Percentiles rank a stretch among this genome's conserved stretches.
Evolutionary conservation across 73 alveolate species (phyloP).

Genomic region (Strombidium stylifer): DNA sequence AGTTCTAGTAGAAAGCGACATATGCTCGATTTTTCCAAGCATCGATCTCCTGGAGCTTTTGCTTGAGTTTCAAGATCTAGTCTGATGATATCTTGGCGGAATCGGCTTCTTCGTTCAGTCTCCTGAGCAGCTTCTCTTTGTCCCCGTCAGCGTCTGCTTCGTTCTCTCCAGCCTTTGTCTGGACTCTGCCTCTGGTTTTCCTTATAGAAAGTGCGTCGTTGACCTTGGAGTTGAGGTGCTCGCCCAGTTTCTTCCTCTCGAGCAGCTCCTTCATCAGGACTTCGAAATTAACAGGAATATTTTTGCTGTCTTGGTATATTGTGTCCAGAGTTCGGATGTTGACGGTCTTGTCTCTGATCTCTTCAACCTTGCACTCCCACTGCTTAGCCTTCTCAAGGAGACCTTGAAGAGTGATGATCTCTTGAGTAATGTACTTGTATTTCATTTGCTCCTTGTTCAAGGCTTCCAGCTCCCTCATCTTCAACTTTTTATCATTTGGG

Average conservation of each 20-base stretch:
- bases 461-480: slow-evolving; percentile 3
- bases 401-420: slow-evolving; percentile 20
- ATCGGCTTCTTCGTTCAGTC: slow-evolving; percentile 18
- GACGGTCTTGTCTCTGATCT: slow-evolving; percentile 7
- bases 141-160: background rate
- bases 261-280: slow-evolving; percentile 10
- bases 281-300: slow-evolving; percentile 43
- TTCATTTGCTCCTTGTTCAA: background rate
- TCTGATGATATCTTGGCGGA: slow-evolving; percentile 11
- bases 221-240: background rate
- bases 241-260: background rate
- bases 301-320: slow-evolving; percentile 7
- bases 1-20: slow-evolving; percentile 28
- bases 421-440: slow-evolving; percentile 25
- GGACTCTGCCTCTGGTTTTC: slow-evolving; percentile 28
- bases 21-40: slow-evolving; percentile 41
- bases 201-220: slow-evolving; percentile 9
- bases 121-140: slow-evolving; percentile 18
- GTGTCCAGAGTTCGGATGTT: slow-evolving; percentile 15
- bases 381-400: slow-evolving; percentile 18
- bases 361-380: slow-evolving; percentile 33
- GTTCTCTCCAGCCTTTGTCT: background rate
- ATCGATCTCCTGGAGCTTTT: slow-evolving; percentile 32
- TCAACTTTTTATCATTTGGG: slow-evolving; percentile 35
- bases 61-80: slow-evolving; percentile 29